Base-by-base conservation (phyloP, 179 eudicot species). In the Drosera spatulata region DNA sequence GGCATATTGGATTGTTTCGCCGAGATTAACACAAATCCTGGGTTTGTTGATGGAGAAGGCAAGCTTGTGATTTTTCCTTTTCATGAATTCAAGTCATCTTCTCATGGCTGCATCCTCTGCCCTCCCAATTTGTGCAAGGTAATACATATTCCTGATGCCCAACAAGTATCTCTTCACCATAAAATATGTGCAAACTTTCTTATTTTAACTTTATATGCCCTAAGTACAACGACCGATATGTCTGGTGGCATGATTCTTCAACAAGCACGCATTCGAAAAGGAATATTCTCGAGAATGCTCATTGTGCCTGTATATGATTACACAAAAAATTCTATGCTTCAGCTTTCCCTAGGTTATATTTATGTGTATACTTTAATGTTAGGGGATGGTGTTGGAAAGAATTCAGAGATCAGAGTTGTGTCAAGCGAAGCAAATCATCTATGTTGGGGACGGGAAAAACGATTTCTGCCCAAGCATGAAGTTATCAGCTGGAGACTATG, bases 61-160 rank as follows among this genome's bases (percentile, higher is more conserved):
- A 80, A 82, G 77, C 82, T 91, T 64, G 77, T 79, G 73, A 83
- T 91, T 69, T 68, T 53, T 39, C 95, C 98, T 1, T 88, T 75
- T 64, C 86, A 83, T 73, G 80, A 73, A 59, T 59, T 43, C 10
- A 58, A 53, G 41, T 66, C 69, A 39, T 54, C 79, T 54, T 69
- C 86, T 63, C 96, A 91, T 63, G 78, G 82, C 15, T 91, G 97
- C 63, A 43, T 63, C 40, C 81, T 73, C 42, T 91, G 97, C 73
- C 96, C 96, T 73, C 69, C 79, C 57, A 75, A 88, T 59, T 73
- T 91, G 82, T 91, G 97, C 81, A 91, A 91, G 96, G 97, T 89
- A n/a, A 75, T 62, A 56, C 40, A 14, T 13, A 3, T 43, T 37
- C 33, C 33, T 22, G 33, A 22, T 0, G 33, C 33, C 33, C 33